A percentile compares a stretch with the other conserved stretches of the same genome.
Evolutionary conservation across 305 asterid genomes (phyloP).

Genomic region (Stenogyne calaminthoides): DNA sequence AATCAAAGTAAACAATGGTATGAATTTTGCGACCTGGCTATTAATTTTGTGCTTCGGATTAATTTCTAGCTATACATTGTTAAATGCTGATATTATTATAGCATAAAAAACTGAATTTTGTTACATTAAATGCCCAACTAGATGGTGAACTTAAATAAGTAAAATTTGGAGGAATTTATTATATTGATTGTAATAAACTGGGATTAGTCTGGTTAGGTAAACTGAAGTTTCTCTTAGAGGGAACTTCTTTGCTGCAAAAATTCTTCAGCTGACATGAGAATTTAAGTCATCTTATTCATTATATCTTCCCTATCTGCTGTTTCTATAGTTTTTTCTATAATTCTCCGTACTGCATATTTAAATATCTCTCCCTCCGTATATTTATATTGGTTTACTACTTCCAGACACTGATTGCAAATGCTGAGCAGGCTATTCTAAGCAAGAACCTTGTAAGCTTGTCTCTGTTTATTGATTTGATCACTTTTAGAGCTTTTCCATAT

Average conservation of each 20-base stretch:
- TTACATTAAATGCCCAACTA: neutral
- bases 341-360: slow-evolving; percentile 5
- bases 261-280: neutral
- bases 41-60: neutral
- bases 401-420: slow-evolving; percentile 69
- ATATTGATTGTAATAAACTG: neutral
- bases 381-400: slow-evolving; percentile 28
- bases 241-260: slow-evolving; percentile 9
- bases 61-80: slow-evolving; percentile 4
- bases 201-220: neutral
- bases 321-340: slow-evolving; percentile 8
- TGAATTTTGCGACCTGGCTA: slow-evolving; percentile 2
- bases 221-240: slow-evolving; percentile 13
- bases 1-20: slow-evolving; percentile 14
- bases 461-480: slow-evolving; percentile 9
- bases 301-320: slow-evolving; percentile 10
- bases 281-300: neutral
- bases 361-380: neutral
- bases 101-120: slow-evolving; percentile 3
- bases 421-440: slow-evolving; percentile 92
- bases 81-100: neutral
- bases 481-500: slow-evolving; percentile 22
- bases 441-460: slow-evolving; percentile 75
- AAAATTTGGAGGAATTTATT: slow-evolving; percentile 12
- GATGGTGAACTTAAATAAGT: slow-evolving; percentile 1